Conservation (phyloP, 225 moss, liverwort and hornwort genomes). For the Neckera pumila region DNA sequence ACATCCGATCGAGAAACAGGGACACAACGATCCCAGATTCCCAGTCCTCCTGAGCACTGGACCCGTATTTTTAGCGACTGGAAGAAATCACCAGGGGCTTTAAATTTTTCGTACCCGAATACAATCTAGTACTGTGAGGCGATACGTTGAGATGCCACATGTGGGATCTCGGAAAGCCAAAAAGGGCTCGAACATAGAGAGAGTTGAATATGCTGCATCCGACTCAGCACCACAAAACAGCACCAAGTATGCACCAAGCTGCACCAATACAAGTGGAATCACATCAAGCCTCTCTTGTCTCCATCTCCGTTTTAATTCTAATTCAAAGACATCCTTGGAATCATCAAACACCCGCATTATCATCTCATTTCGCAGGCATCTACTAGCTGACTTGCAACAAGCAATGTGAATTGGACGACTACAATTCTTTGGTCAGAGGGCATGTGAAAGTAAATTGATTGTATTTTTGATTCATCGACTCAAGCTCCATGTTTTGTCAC, state of each 20-base stretch:
- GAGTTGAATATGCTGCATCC: constrained; percentile 78
- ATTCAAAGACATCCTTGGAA: neutral
- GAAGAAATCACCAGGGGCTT: neutral
- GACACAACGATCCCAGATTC: neutral
- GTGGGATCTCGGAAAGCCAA: constrained; percentile 91
- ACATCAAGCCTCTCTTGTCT: neutral
- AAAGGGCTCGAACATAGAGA: constrained; percentile 89
- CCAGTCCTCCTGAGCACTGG: neutral
- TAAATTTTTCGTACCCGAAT: constrained; percentile 34
- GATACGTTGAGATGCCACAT: constrained; percentile 88
- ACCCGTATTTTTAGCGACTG: neutral
- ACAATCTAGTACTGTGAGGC: constrained; percentile 82
- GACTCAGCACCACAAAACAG: constrained; percentile 79
- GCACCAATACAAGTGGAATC: constrained; percentile 17
- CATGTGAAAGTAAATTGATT: neutral
- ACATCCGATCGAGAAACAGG: neutral
- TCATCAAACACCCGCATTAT: neutral
- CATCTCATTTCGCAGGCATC: neutral
- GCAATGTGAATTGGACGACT: neutral
- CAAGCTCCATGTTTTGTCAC: neutral
- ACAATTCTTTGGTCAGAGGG: neutral
- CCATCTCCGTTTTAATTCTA: neutral
- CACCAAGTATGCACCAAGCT: constrained; percentile 93
- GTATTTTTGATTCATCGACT: neutral
- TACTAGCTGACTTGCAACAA: neutral